Base-by-base conservation (phyloP, 2,329 filamentous ascomycete species). In the Alternaria gaisen region DNA sequence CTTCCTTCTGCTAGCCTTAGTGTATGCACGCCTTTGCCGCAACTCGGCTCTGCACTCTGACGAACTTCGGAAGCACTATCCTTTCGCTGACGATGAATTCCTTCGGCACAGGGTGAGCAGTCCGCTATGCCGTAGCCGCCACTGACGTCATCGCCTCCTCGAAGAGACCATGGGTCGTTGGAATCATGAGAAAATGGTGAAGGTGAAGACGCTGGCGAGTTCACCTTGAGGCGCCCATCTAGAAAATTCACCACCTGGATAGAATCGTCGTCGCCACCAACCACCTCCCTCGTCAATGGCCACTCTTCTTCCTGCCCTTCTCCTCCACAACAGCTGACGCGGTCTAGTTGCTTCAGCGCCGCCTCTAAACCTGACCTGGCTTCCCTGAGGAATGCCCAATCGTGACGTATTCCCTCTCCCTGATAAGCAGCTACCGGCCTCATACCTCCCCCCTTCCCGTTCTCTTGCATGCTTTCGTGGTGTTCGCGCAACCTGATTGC, bases 181-280 rank as follows among this genome's bases (percentile, higher is more conserved):
- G 30, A 46, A n/a, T 36, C 16, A 4, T 36, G 26, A 12, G 41
- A 22, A 34, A 42, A 53, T 26, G 28, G 9, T 22, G 26, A 42
- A 36, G 48, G 54, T 18, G 47, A 34, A 28, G 46, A 38, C 26
- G 32, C 34, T 3, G 47, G 46, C 16, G 47, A 57, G 3, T 34
- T 30, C 3, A 52, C 47, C 22, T 44, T 41, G 30, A 40, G 55
- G 32, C 47, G 55, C 18, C 46, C 40, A 53, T 53, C 46, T 4
- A 44, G 46, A 24, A 57, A 46, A 4, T 22, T 57, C n/a, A 38
- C 55, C 41, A 46, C 47, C 16, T 20, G 52, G 12, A 58, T n/a
- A 22, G 55, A 46, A 30, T 58, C 40, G 24, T 53, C 32, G 20
- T 40, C 53, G 26, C 20, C 32, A 43, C 28, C 20, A 28, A 41